Evolutionary conservation across 2,329 filamentous ascomycete genomes (phyloP), one percentile per base, ranked within the genome.

Genomic region (Fusarium nisikadoi): DNA sequence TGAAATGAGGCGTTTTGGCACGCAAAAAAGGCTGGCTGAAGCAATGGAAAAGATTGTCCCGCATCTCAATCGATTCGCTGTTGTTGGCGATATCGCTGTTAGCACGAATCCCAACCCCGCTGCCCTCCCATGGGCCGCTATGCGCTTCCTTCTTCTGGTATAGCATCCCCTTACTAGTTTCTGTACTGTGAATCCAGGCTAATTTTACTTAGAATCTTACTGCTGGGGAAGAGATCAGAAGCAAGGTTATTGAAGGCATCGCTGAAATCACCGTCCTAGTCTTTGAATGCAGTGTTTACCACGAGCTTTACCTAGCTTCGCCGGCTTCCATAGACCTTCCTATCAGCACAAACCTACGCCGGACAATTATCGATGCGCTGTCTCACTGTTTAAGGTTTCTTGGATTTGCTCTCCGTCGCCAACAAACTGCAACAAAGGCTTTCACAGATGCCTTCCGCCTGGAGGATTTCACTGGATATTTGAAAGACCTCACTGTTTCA

Each of bases 271-370:
- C 54, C 2, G 11, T 49, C 11, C 55, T 60, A 3, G 23, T 59
- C 13, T 62, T 60, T 5, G 54, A 62, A 6, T 62, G 54, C 29
- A 36, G 36, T 3, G 17, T 62, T 10, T 62, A 62, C 10, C 36
- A 43, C 4, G 43, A 46, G 13, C 13, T 62, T 4, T 33, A 49
- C 10, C 9, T 60, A 0, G 3, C 5, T 2, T 16, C 6, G 3
- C 0, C 20, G 3, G 17, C 16, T 5, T 10, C 6, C 1, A 16
- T 2, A 2, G 20, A 11, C 5, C 27, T 29, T 16, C 7, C 29
- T 6, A 17, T 14, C 3, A 19, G 7, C 11, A 1, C 10, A 1
- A 36, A 8, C 16, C 5, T 62, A 0, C 8, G 25, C 1, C 8
- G 19, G 5, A 14, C 2, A 0, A 43, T 61, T 5, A 13, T 43